Conservation (phyloP, 2,329 filamentous ascomycete genomes). For the Ilyonectria destructans region DNA sequence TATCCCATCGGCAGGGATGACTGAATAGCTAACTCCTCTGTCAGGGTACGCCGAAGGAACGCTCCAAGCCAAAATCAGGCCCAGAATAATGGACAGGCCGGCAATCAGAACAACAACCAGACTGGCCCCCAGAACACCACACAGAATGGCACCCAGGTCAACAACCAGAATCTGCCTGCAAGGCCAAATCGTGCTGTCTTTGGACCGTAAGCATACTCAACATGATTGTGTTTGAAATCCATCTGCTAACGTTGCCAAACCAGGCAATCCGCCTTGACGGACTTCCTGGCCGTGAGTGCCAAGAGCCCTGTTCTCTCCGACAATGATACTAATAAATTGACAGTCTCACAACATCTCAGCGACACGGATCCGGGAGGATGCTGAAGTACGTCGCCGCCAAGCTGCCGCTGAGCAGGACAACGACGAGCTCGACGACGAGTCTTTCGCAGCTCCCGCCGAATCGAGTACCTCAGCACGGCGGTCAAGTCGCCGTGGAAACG, state of each 20-base stretch:
- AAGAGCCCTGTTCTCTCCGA: neutral
- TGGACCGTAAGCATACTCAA: slow-evolving; percentile 55
- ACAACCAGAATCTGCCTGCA: slow-evolving; percentile 31
- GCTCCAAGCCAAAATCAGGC: slow-evolving; percentile 22
- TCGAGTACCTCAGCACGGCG: slow-evolving; percentile 48
- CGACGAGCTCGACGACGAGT: slow-evolving; percentile 43
- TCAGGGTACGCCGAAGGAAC: slow-evolving; percentile 43
- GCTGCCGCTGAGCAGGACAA: slow-evolving; percentile 41
- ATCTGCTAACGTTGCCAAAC: slow-evolving; percentile 26
- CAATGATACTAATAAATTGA: slow-evolving; percentile 37
- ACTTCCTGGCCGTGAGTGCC: slow-evolving; percentile 65
- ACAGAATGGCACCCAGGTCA: slow-evolving; percentile 36
- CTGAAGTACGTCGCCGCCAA: slow-evolving; percentile 64
- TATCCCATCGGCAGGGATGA: slow-evolving; percentile 1
- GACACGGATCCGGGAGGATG: slow-evolving; percentile 67
- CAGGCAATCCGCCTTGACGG: slow-evolving; percentile 69
- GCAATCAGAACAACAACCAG: slow-evolving; percentile 14
- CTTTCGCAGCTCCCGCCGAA: slow-evolving; percentile 38
- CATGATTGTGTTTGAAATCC: neutral
- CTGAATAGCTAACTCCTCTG: slow-evolving; percentile 31
- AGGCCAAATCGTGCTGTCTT: slow-evolving; percentile 55
- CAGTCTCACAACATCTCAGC: slow-evolving; percentile 82
- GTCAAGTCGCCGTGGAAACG: slow-evolving; percentile 45
- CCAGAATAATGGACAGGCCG: slow-evolving; percentile 5
- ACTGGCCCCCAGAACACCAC: slow-evolving; percentile 19